Percentiles rank a stretch among this genome's conserved stretches.
Evolutionary conservation across 495 filamentous ascomycete genomes (phyloP).

Genomic region (Neurospora sp.): DNA sequence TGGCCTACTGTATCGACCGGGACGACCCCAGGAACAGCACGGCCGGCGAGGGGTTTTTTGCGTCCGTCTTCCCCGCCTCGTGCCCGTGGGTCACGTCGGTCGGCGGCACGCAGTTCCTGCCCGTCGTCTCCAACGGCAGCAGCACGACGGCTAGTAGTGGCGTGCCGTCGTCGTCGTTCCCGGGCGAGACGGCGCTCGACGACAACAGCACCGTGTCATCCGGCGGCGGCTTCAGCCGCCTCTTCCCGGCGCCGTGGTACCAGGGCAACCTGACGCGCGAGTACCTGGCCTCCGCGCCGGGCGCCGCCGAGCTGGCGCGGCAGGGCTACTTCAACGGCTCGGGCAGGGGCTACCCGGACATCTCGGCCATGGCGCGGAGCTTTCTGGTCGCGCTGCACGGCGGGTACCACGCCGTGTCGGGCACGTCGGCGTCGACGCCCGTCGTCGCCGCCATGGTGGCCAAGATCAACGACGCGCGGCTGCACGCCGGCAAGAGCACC

Average conservation of each 20-base stretch:
- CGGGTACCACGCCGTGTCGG: constrained; percentile 1
- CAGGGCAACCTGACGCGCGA: constrained; percentile 11
- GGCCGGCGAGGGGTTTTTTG: constrained; percentile 10
- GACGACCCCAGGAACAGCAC: constrained; percentile 3
- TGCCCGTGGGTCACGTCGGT: constrained; percentile 24
- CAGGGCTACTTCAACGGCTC: neutral
- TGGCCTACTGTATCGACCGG: constrained; percentile 2
- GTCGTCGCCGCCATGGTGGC: constrained; percentile 6
- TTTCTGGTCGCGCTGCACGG: constrained; percentile 6
- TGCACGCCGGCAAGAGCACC: constrained; percentile 34
- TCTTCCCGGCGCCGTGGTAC: constrained; percentile 29
- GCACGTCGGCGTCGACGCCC: constrained; percentile 9
- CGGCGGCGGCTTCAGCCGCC: constrained; percentile 41
- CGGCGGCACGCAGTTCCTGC: constrained; percentile 18
- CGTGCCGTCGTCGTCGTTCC: constrained; percentile 19
- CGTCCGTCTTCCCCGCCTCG: constrained; percentile 9
- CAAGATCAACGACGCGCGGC: constrained; percentile 38
- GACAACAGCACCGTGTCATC: constrained; percentile 5
- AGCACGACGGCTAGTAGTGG: constrained; percentile 16
- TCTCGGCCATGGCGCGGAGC: constrained; percentile 2
- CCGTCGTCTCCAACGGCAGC: constrained; percentile 19
- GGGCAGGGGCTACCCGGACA: constrained; percentile 11
- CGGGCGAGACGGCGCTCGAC: no score
- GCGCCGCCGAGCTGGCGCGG: neutral
- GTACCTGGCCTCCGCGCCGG: neutral